phyloP scores from a whole-genome alignment of 805 yeast genomes.

The Yamadazyma scolyti region DNA sequence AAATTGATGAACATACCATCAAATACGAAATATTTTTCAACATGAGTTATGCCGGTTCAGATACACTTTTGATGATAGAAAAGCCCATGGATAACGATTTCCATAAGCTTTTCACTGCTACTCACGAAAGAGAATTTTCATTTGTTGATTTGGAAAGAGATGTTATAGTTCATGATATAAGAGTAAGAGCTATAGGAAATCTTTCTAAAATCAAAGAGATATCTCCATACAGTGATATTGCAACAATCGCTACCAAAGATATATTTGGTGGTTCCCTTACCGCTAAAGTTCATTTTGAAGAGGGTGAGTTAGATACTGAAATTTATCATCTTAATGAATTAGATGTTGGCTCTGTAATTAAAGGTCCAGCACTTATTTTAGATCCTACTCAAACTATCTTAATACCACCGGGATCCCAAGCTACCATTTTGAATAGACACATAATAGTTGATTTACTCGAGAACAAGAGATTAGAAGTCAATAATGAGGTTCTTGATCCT shows the following conservation, averaged over 20 bases:
- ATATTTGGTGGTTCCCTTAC: background rate
- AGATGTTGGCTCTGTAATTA: slow-evolving; percentile 45
- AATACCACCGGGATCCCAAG: slow-evolving; percentile 58
- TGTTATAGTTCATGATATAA: slow-evolving; percentile 64
- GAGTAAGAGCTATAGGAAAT: slow-evolving; percentile 67
- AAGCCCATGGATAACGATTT: slow-evolving; percentile 24
- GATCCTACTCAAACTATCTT: slow-evolving; percentile 81
- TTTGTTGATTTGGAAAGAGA: slow-evolving; percentile 53
- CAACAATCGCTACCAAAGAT: background rate
- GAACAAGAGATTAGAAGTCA: slow-evolving; percentile 10
- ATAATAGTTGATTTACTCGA: slow-evolving; percentile 40
- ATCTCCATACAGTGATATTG: slow-evolving; percentile 40
- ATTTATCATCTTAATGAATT: slow-evolving; percentile 50
- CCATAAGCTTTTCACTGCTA: slow-evolving; percentile 42
- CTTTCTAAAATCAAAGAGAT: slow-evolving; percentile 42
- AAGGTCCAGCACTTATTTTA: slow-evolving; percentile 43
- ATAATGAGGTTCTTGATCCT: slow-evolving; percentile 49
- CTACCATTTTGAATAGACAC: slow-evolving; percentile 55
- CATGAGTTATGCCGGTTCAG: slow-evolving; percentile 18
- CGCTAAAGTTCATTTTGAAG: slow-evolving; percentile 37
- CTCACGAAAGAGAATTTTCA: slow-evolving; percentile 71
- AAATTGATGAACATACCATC: slow-evolving; percentile 6
- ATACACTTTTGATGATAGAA: slow-evolving; percentile 20
- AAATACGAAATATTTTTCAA: slow-evolving; percentile 9
- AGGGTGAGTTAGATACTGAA: slow-evolving; percentile 40